A percentile compares a stretch with the other conserved stretches of the same genome.
Conservation (phyloP, 768 basidiomycete genomes). For the Psilocybe sp. region DNA sequence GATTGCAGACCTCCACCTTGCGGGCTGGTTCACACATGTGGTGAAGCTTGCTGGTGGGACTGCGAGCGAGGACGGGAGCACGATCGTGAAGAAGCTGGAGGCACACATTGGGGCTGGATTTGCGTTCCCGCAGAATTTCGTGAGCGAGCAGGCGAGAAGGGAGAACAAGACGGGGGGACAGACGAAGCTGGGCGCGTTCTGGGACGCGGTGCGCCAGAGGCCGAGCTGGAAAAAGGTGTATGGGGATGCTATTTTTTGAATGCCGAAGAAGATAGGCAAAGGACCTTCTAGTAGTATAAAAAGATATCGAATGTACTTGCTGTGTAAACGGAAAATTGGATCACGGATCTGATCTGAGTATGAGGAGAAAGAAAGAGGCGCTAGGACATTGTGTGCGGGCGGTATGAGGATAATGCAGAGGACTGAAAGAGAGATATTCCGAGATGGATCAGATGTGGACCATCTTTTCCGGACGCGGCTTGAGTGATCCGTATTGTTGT, state of each 20-base stretch:
- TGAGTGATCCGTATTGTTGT: slow-evolving; percentile 6
- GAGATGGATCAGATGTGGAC: too few species aligned
- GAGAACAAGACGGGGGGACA: slow-evolving; percentile 36
- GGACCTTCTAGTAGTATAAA: too few species aligned
- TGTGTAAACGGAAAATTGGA: too few species aligned
- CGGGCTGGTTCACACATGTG: slow-evolving; percentile 68
- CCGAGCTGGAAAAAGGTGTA: slow-evolving; percentile 75
- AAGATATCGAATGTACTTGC: too few species aligned
- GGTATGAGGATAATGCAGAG: too few species aligned
- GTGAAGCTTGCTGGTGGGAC: slow-evolving; percentile 56
- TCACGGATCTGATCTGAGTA: too few species aligned
- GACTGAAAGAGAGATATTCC: too few species aligned
- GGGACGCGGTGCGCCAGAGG: slow-evolving; percentile 64
- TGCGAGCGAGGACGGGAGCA: slow-evolving; percentile 46
- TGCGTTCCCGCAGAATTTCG: slow-evolving; percentile 40
- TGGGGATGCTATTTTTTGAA: slow-evolving; percentile 41
- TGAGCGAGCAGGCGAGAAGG: slow-evolving; percentile 27
- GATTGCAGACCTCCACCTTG: slow-evolving; percentile 77
- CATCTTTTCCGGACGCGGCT: too few species aligned
- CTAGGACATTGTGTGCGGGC: too few species aligned
- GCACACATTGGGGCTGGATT: slow-evolving; percentile 46
- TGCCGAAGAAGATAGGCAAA: neutral
- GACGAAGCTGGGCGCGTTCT: slow-evolving; percentile 66
- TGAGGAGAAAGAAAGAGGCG: too few species aligned
- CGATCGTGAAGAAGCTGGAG: slow-evolving; percentile 50